Conservation (phyloP, 352 stramenopile genomes). For the Globisporangium emineosum region DNA sequence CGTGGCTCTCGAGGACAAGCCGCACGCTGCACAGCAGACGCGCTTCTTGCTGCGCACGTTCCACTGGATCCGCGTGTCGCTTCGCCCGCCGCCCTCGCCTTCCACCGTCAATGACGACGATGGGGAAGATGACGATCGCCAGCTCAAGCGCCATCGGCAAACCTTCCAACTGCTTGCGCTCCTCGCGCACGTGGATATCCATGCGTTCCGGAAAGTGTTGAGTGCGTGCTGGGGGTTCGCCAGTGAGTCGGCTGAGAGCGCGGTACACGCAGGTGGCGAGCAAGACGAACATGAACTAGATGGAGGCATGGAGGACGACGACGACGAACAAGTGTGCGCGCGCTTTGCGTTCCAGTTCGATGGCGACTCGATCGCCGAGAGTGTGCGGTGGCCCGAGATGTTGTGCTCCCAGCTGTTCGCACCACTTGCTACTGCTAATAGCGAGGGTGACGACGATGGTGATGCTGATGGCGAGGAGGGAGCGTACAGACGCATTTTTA, state of each 20-base stretch:
- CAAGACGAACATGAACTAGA: no score
- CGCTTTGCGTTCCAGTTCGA: conserved; percentile 9
- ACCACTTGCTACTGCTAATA: background rate
- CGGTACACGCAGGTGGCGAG: background rate
- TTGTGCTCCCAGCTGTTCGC: conserved; percentile 2
- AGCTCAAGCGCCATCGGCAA: background rate
- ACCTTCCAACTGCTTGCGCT: background rate
- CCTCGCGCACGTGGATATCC: conserved; percentile 2
- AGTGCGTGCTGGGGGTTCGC: background rate
- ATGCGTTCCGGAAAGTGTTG: background rate
- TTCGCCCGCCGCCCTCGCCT: background rate
- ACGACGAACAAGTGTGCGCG: background rate
- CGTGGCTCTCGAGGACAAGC: background rate
- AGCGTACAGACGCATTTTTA: background rate
- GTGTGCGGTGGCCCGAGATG: conserved; percentile 3
- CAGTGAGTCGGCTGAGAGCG: background rate
- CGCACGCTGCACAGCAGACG: background rate
- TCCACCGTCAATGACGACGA: background rate
- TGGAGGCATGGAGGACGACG: no score
- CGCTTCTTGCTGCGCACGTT: background rate
- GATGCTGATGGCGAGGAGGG: background rate
- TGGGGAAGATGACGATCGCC: background rate
- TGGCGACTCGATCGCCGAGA: conserved; percentile 9
- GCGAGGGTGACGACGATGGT: background rate
- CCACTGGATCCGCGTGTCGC: background rate